A percentile compares a stretch with the other conserved stretches of the same genome.
These are phyloP conservation scores for Thelonectria olida DNA, from an alignment of 2,329 filamentous ascomycete species.

Conservation along the genomic window DNA sequence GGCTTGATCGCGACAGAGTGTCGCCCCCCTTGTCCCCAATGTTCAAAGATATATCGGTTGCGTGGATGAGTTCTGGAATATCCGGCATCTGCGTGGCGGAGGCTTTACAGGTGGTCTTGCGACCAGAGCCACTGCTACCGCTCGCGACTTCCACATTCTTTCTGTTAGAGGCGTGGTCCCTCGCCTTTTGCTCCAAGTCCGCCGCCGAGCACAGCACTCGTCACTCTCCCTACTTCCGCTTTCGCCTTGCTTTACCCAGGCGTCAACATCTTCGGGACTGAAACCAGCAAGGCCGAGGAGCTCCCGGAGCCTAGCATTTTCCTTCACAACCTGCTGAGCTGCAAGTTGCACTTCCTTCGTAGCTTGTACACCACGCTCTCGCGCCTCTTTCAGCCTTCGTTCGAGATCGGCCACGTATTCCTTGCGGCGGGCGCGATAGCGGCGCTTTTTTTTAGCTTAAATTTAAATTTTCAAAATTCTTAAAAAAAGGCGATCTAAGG, in stretches of 20 bases:
- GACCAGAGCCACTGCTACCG: neutral
- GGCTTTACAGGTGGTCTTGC: neutral
- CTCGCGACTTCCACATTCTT: neutral
- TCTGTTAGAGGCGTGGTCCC: neutral
- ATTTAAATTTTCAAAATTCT: too few relatives aligned
- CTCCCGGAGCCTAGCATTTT: constrained; percentile 6
- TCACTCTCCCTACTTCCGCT: neutral
- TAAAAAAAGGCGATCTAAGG: too few relatives aligned
- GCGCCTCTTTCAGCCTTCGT: constrained; percentile 7
- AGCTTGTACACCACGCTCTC: constrained; percentile 1
- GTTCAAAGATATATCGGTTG: neutral
- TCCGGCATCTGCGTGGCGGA: neutral
- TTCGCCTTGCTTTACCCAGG: neutral
- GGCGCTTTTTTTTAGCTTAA: constrained; percentile 14
- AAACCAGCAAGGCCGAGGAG: constrained; percentile 5
- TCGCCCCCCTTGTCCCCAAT: neutral
- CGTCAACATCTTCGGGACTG: constrained; percentile 3
- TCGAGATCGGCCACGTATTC: constrained; percentile 13
- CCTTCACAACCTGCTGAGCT: constrained; percentile 1
- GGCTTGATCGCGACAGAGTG: neutral
- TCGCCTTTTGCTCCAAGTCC: constrained; percentile 1
- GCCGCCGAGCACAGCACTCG: neutral
- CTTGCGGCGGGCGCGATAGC: constrained; percentile 11
- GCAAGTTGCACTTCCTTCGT: constrained; percentile 6
- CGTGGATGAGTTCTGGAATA: neutral